These are phyloP conservation scores for Lactarius akahatsu DNA, from an alignment of 768 basidiomycete species.

Conservation along the genomic window DNA sequence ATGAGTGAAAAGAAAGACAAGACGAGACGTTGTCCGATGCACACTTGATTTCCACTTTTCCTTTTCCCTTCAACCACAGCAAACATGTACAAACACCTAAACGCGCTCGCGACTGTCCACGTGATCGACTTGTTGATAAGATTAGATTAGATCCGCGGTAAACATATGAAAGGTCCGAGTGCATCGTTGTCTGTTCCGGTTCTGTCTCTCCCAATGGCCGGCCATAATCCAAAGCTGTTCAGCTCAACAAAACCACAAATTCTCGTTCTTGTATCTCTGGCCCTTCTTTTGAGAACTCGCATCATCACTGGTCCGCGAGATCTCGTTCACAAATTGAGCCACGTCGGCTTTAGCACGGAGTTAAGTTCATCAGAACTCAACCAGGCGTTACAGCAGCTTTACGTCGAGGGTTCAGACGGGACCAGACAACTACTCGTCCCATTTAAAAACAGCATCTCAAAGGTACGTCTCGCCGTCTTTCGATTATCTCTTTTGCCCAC, in stretches of 20 bases:
- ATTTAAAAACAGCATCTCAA: constrained; percentile 59
- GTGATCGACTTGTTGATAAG: constrained; percentile 30
- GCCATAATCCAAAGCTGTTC: constrained; percentile 4
- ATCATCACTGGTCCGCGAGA: constrained; percentile 26
- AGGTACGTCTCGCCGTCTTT: constrained; percentile 42
- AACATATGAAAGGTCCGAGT: neutral
- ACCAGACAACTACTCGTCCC: constrained; percentile 66
- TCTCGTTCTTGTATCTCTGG: constrained; percentile 16
- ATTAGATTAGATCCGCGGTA: neutral
- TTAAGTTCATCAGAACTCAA: constrained; percentile 42
- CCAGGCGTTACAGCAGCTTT: constrained; percentile 58
- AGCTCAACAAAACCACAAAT: constrained; percentile 6
- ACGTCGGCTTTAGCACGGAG: constrained; percentile 3
- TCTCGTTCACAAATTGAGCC: constrained; percentile 13
- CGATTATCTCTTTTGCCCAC: neutral
- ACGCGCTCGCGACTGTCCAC: constrained; percentile 42
- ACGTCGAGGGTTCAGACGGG: constrained; percentile 57
- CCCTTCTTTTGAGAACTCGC: constrained; percentile 21
- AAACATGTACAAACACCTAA: constrained; percentile 39
- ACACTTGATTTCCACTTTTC: neutral
- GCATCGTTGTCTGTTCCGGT: neutral
- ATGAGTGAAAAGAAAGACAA: constrained; percentile 17
- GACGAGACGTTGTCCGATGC: neutral
- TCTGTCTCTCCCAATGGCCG: neutral
- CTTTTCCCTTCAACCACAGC: constrained; percentile 38